Base-by-base conservation (phyloP, 257 asterid species). In the Salvia rosmarinus region DNA sequence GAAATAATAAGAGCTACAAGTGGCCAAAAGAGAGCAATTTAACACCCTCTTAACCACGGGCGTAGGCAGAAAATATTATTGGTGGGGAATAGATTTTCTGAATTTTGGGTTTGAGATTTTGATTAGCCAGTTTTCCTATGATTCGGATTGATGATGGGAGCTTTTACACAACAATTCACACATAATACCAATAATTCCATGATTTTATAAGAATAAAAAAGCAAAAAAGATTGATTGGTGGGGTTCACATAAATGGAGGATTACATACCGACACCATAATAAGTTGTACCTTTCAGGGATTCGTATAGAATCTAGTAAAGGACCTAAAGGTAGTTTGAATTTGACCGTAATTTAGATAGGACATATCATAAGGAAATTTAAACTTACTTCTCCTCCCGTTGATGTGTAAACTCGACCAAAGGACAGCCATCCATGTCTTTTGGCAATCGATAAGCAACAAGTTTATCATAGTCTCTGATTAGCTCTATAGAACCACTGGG, bases 371-470 rank as follows among this genome's bases (percentile, higher is more conserved):
- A 30, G 58, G 71, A 35, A 39, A 57, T 39, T 30, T 55, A 56
- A 55, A 79, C 90, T 83, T 84, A 87, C 96, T 73, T 75, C 23
- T 63, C 81, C 73, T 70, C 77, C 17, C 40, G 64, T 42, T 69
- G 79, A 77, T 90, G 92, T 1, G 35, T 76, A 78, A 84, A 90
- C 46, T 59, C 87, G 25, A 86, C 76, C 75, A 90, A 72, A 74
- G 71, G 77, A 79, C 71, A 80, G 47, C 76, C 83, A 50, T 83
- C 80, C 75, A 52, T 58, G 25, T 56, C 86, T 77, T 84, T 86
- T 5, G 87, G 85, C 81, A 90, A 63, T 77, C 84, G 83, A 83
- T 90, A 87, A 34, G 92, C 95, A 42, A 87, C 88, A 68, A 90
- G 84, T 57, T 6, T 46, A 78, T 84, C 92, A 28, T 34, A 6